Percentiles rank a stretch among this genome's conserved stretches.
These are phyloP conservation scores for Kwoniella shandongensis DNA, from an alignment of 768 basidiomycete genomes.

Conservation along the genomic window DNA sequence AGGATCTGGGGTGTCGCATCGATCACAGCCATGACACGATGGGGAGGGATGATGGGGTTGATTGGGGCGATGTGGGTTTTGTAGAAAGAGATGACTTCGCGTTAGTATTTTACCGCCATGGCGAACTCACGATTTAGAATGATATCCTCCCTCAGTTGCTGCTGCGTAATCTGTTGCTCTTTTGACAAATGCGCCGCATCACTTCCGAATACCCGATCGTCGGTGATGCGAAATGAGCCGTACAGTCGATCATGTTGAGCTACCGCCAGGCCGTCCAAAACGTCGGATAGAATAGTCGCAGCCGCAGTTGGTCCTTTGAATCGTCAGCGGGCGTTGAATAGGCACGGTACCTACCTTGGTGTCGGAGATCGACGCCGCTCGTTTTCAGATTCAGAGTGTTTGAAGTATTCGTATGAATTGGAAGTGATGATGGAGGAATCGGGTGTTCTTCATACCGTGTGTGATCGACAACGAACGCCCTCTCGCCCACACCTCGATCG, in stretches of 20 bases:
- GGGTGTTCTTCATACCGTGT: not conserved
- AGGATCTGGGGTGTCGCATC: constrained; percentile 7
- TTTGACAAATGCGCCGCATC: constrained; percentile 14
- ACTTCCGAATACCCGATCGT: constrained; percentile 16
- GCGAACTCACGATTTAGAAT: constrained; percentile 9
- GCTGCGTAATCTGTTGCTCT: constrained; percentile 9
- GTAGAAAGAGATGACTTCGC: constrained; percentile 12
- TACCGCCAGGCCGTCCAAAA: constrained; percentile 8
- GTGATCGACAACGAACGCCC: not conserved
- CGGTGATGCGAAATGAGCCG: constrained; percentile 15
- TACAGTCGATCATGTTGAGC: constrained; percentile 12
- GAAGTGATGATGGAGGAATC: not conserved
- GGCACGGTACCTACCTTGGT: constrained; percentile 5
- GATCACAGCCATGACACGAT: constrained; percentile 1
- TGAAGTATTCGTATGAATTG: constrained; percentile 12
- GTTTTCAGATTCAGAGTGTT: constrained; percentile 17
- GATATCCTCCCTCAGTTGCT: constrained; percentile 17
- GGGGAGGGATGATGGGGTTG: constrained; percentile 15
- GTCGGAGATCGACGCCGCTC: constrained; percentile 13
- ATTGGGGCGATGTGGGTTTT: constrained; percentile 11
- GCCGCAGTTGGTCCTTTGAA: constrained; percentile 16
- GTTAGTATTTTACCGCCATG: too few relatives aligned
- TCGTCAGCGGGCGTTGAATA: not conserved
- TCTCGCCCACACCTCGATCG: too few relatives aligned
- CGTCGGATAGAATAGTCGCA: constrained; percentile 7